These are phyloP conservation scores for Penicillium sp. DNA, from an alignment of 2,329 filamentous ascomycete species.

Conservation along the genomic window DNA sequence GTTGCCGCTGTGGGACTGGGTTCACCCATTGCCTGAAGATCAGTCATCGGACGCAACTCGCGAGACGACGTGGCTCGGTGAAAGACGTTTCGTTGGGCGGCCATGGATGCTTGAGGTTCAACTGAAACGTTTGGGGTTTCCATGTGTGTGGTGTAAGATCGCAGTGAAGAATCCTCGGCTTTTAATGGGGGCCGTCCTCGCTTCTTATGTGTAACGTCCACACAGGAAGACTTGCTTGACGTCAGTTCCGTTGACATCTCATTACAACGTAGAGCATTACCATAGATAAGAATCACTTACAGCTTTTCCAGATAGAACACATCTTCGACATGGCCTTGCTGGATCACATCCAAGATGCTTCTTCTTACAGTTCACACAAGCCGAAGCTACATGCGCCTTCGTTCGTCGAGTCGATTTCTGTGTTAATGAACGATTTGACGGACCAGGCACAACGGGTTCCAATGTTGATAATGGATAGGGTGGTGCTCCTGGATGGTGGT, in stretches of 20 bases:
- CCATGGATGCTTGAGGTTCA: constrained; percentile 29
- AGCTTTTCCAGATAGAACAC: constrained; percentile 51
- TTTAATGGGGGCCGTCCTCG: constrained; percentile 49
- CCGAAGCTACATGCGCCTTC: constrained; percentile 54
- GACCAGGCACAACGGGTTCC: constrained; percentile 26
- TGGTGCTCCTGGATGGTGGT: constrained; percentile 22
- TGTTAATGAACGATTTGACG: constrained; percentile 31
- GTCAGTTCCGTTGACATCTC: constrained; percentile 4
- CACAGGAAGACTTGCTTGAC: constrained; percentile 42
- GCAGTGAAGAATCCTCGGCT: constrained; percentile 45
- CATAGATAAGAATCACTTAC: constrained; percentile 34
- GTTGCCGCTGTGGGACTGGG: constrained; percentile 22
- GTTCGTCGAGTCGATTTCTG: constrained; percentile 49
- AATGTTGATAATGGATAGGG: constrained; percentile 32
- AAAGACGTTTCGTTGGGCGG: constrained; percentile 30
- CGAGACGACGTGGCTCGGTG: constrained; percentile 43
- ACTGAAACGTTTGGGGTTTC: constrained; percentile 31
- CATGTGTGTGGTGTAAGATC: constrained; percentile 34
- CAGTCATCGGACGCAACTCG: constrained; percentile 43
- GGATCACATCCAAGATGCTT: constrained; percentile 54
- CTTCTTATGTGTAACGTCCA: constrained; percentile 54
- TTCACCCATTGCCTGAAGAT: constrained; percentile 36
- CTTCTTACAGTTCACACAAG: constrained; percentile 55
- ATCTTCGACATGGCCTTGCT: constrained; percentile 50
- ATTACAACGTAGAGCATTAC: not conserved